These are phyloP conservation scores for Reticulascus tulasneorum DNA, from an alignment of 2,329 filamentous ascomycete genomes.

Conservation along the genomic window DNA sequence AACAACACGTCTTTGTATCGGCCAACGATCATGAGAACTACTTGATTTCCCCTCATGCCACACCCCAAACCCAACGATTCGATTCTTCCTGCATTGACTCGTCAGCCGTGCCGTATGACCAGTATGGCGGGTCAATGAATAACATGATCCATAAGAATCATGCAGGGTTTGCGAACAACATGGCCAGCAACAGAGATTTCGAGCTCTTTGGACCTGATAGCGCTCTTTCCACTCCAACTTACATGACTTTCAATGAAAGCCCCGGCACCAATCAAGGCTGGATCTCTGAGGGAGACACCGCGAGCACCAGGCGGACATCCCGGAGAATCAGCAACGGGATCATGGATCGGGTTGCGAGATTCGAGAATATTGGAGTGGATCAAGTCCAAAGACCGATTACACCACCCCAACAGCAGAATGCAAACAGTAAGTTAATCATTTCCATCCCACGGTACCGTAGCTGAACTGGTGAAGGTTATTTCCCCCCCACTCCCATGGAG, in stretches of 20 bases:
- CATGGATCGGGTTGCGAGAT: constrained; percentile 56
- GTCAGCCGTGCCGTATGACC: constrained; percentile 41
- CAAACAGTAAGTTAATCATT: constrained; percentile 46
- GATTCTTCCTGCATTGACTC: constrained; percentile 42
- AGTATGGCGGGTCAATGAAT: constrained; percentile 39
- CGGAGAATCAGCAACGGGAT: constrained; percentile 58
- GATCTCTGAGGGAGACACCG: constrained; percentile 46
- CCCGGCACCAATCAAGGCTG: constrained; percentile 38
- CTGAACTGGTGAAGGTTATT: constrained; percentile 45
- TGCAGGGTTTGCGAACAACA: constrained; percentile 33
- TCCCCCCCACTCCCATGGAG: constrained; percentile 64
- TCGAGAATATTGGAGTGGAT: constrained; percentile 48
- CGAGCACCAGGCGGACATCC: constrained; percentile 36
- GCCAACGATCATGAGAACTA: constrained; percentile 47
- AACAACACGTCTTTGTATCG: constrained; percentile 22
- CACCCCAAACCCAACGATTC: constrained; percentile 51
- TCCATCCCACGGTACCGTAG: neutral
- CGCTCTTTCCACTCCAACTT: constrained; percentile 45
- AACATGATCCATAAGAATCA: constrained; percentile 45
- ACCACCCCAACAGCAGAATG: constrained; percentile 58
- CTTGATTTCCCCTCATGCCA: constrained; percentile 52
- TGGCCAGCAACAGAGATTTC: constrained; percentile 43
- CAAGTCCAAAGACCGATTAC: constrained; percentile 53
- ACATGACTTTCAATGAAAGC: constrained; percentile 47
- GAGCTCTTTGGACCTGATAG: constrained; percentile 45